Evolutionary conservation across 331 rosid species (phyloP).

Genomic region (Prunus yedoensis): DNA sequence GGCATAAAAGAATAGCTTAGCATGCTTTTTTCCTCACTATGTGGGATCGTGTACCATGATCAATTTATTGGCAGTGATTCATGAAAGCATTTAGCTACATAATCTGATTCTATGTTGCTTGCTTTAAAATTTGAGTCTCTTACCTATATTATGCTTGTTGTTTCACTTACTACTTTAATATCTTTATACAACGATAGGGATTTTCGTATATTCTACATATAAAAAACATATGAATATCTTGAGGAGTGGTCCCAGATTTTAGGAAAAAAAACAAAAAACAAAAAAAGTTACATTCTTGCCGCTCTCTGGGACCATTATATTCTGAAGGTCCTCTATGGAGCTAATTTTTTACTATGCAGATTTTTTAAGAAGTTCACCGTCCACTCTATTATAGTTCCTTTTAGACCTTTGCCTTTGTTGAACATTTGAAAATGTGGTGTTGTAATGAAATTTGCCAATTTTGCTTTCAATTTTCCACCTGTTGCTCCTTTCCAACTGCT

Average conservation of each 20-base stretch:
- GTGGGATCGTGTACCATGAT: not conserved
- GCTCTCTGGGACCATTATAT: not conserved
- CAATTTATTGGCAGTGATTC: not conserved
- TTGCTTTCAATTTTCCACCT: not conserved
- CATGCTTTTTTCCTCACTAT: not conserved
- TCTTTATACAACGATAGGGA: not conserved
- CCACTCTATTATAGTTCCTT: not conserved
- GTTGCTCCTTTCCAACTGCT: conserved; percentile 1
- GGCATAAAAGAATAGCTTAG: not conserved
- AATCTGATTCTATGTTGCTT: not conserved
- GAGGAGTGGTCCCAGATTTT: not conserved
- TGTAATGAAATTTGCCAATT: not conserved
- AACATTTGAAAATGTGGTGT: not conserved
- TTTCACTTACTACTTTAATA: not conserved
- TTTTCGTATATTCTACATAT: not conserved
- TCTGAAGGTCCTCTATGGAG: not conserved
- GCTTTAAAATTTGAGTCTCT: not conserved
- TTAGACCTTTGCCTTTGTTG: not conserved
- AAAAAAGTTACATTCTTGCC: not conserved
- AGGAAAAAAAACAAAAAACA: not conserved
- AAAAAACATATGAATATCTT: not conserved
- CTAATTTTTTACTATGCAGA: not conserved
- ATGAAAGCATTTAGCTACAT: not conserved
- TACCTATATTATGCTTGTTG: not conserved
- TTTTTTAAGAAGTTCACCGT: not conserved